phyloP scores from a whole-genome alignment of 1,284 basidiomycete genomes.

The Ustanciosporium gigantosporum region DNA sequence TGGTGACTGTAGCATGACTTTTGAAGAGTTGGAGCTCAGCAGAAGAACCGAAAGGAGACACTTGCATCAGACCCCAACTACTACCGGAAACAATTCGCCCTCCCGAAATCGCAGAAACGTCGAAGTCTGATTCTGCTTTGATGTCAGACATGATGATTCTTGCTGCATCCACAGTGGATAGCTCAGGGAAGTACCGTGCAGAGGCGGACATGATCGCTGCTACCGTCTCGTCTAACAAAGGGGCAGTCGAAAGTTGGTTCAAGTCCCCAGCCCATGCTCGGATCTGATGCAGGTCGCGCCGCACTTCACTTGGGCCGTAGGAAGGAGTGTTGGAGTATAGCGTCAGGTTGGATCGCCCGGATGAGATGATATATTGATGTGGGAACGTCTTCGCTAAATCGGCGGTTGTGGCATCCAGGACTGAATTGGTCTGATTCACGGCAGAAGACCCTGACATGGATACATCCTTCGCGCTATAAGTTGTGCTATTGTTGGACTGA shows the following conservation, averaged over 20 bases:
- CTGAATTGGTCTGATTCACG: neutral
- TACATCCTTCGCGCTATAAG: neutral
- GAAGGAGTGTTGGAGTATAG: slow-evolving; percentile 38
- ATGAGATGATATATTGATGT: neutral
- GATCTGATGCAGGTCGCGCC: slow-evolving; percentile 49
- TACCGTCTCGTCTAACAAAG: slow-evolving; percentile 49
- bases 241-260: slow-evolving; percentile 25
- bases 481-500: slow-evolving; percentile 6
- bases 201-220: slow-evolving; percentile 53
- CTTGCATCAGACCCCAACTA: slow-evolving; percentile 53
- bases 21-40: slow-evolving; percentile 47
- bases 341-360: slow-evolving; percentile 10
- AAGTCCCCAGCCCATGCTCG: slow-evolving; percentile 54
- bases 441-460: neutral
- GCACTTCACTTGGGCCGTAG: slow-evolving; percentile 46
- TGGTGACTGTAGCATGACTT: slow-evolving; percentile 24
- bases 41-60: slow-evolving; percentile 43
- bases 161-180: slow-evolving; percentile 41
- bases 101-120: slow-evolving; percentile 19
- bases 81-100: slow-evolving; percentile 51
- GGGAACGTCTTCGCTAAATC: neutral
- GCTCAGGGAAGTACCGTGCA: slow-evolving; percentile 56
- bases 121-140: slow-evolving; percentile 56
- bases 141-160: slow-evolving; percentile 57
- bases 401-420: neutral